phyloP scores from a whole-genome alignment of 169 alveolate species.

The Sarcocystis neurona region DNA sequence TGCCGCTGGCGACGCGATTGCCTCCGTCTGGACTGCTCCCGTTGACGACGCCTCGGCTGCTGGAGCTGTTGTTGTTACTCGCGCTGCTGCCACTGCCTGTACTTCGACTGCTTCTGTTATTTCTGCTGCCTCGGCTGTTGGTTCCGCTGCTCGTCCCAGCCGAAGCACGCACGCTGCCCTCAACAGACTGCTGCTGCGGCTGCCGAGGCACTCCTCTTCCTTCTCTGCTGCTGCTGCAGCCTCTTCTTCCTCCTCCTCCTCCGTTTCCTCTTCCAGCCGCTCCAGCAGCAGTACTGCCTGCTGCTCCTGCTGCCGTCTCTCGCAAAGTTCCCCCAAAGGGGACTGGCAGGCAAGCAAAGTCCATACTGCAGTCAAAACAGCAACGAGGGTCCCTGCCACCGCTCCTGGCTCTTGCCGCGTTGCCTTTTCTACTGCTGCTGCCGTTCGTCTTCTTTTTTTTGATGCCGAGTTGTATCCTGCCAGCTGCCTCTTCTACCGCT shows the following conservation, averaged over 20 bases:
- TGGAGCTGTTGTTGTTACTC: not conserved
- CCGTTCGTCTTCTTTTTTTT: too few relatives aligned
- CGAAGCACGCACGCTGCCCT: not conserved
- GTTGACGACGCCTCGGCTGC: not conserved
- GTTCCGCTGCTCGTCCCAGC: not conserved
- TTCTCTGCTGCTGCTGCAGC: conserved; percentile 16
- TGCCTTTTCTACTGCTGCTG: too few relatives aligned
- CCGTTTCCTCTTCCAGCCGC: not conserved
- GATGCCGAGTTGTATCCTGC: too few relatives aligned
- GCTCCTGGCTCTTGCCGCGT: too few relatives aligned
- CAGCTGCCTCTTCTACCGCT: too few relatives aligned
- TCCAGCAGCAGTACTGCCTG: not conserved
- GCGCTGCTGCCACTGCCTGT: not conserved
- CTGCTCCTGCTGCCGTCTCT: not conserved
- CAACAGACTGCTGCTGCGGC: conserved; percentile 6
- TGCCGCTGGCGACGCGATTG: not conserved
- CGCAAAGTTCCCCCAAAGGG: not conserved
- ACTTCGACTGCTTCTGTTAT: not conserved
- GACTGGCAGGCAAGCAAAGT: too few relatives aligned
- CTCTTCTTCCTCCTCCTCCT: too few relatives aligned
- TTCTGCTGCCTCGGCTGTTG: not conserved
- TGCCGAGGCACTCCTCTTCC: not conserved
- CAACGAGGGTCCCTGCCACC: too few relatives aligned
- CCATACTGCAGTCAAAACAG: too few relatives aligned
- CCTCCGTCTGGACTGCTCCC: not conserved